These are phyloP conservation scores for Neonectria ditissima DNA, from an alignment of 2,329 filamentous ascomycete genomes.

Conservation along the genomic window DNA sequence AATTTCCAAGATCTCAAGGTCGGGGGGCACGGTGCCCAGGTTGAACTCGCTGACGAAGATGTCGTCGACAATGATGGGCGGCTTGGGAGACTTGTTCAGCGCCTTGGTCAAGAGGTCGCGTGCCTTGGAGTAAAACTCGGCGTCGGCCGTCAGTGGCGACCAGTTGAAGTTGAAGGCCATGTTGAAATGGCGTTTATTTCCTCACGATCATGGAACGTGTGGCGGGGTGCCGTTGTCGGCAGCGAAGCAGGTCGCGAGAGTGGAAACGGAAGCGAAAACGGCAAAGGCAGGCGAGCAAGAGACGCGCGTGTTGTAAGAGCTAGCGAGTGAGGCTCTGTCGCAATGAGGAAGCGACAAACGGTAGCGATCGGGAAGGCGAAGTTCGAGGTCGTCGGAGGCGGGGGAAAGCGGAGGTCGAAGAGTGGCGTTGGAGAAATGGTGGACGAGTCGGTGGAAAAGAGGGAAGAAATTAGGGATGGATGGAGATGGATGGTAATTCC, in stretches of 20 bases:
- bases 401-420: conserved; percentile 15
- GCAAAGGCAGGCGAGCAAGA: conserved; percentile 18
- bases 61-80: conserved; percentile 98
- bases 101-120: conserved; percentile 94
- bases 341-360: conserved; percentile 29
- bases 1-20: conserved; percentile 97
- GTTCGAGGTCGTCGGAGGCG: conserved; percentile 26
- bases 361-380: conserved; percentile 21
- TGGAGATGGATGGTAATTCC: conserved; percentile 36
- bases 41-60: conserved; percentile 99
- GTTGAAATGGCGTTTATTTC: conserved; percentile 60
- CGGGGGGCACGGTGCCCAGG: conserved; percentile 91
- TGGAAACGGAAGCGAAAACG: conserved; percentile 19
- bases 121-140: conserved; percentile 87
- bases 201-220: conserved; percentile 50
- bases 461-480: conserved; percentile 30
- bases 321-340: conserved; percentile 18
- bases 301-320: conserved; percentile 33
- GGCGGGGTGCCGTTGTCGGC: conserved; percentile 41
- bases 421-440: conserved; percentile 13
- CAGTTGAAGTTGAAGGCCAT: conserved; percentile 99
- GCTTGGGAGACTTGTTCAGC: conserved; percentile 97
- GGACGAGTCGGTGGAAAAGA: conserved; percentile 18
- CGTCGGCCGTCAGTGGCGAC: conserved; percentile 97
- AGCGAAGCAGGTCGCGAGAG: conserved; percentile 30